A percentile compares a stretch with the other conserved stretches of the same genome.
These are phyloP conservation scores for Epichloe amarillans DNA, from an alignment of 2,329 filamentous ascomycete species.

Conservation along the genomic window DNA sequence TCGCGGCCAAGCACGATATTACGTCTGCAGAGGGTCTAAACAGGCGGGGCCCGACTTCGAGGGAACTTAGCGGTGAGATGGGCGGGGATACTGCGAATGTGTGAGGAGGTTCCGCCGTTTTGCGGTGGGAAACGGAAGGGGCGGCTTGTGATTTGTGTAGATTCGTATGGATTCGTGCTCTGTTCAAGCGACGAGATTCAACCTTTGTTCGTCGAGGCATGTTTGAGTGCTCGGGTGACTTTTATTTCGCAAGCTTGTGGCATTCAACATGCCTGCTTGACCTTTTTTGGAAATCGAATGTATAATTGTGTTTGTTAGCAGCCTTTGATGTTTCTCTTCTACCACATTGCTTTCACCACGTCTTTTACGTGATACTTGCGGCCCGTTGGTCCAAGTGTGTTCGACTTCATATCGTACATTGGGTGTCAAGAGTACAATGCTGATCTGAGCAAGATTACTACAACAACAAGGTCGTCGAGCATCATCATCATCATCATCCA, in stretches of 20 bases:
- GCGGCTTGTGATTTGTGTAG: too few relatives aligned
- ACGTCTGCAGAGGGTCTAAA: slow-evolving; percentile 9
- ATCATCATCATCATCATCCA: background rate
- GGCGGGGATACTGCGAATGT: slow-evolving; percentile 38
- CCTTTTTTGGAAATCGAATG: background rate
- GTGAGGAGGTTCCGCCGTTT: background rate
- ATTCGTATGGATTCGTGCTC: background rate
- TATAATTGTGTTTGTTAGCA: too few relatives aligned
- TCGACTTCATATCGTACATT: too few relatives aligned
- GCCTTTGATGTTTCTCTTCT: too few relatives aligned
- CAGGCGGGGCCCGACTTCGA: slow-evolving; percentile 35
- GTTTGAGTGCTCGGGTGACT: background rate
- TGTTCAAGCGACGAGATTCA: background rate
- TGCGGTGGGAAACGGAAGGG: background rate
- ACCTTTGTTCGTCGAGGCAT: background rate
- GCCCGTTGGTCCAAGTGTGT: too few relatives aligned
- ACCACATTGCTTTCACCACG: too few relatives aligned
- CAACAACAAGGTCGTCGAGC: background rate
- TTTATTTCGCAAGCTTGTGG: background rate
- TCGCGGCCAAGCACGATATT: background rate
- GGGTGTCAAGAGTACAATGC: too few relatives aligned
- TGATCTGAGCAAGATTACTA: background rate
- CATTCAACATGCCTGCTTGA: slow-evolving; percentile 1
- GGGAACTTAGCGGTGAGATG: slow-evolving; percentile 48
- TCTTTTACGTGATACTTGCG: too few relatives aligned